A percentile compares a stretch with the other conserved stretches of the same genome.
Conservation (phyloP, 192 early-diverging fungal species). For the Polychytrium aggregatum region DNA sequence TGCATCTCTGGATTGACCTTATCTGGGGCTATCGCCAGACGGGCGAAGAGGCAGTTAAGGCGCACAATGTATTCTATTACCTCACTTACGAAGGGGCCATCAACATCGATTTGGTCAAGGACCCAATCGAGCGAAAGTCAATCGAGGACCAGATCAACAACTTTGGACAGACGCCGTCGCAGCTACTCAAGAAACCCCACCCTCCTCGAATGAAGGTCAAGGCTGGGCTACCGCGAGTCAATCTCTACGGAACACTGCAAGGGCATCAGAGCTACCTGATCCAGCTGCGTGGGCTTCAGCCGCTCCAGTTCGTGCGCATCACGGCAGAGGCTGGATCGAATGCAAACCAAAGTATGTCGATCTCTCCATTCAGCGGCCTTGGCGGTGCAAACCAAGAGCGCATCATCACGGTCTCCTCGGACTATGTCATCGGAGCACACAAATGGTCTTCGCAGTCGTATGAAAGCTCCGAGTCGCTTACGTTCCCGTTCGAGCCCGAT, state of each 20-base stretch:
- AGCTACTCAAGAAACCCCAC: conserved; percentile 81
- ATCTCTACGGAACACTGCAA: too few species aligned
- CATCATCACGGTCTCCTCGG: too few species aligned
- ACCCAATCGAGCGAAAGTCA: conserved; percentile 77
- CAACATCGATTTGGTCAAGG: conserved; percentile 76
- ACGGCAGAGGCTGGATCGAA: too few species aligned
- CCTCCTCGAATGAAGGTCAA: conserved; percentile 26
- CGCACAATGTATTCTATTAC: conserved; percentile 93
- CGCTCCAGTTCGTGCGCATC: not conserved
- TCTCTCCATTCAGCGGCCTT: too few species aligned
- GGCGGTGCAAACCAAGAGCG: too few species aligned
- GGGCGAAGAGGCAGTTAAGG: conserved; percentile 69
- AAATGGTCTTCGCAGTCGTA: too few species aligned
- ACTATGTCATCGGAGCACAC: too few species aligned
- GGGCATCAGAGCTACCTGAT: too few species aligned
- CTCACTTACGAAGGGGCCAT: conserved; percentile 95
- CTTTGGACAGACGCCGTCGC: conserved; percentile 92
- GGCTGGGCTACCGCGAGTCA: too few species aligned
- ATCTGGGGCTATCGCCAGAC: conserved; percentile 96
- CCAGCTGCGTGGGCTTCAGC: not conserved
- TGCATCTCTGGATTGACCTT: conserved; percentile 93
- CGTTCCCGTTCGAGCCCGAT: too few species aligned
- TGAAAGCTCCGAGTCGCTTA: too few species aligned
- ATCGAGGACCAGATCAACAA: conserved; percentile 92
- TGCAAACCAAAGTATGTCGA: too few species aligned